These are phyloP conservation scores for Closterium sp. DNA, from an alignment of 139 green algal species.

Conservation along the genomic window DNA sequence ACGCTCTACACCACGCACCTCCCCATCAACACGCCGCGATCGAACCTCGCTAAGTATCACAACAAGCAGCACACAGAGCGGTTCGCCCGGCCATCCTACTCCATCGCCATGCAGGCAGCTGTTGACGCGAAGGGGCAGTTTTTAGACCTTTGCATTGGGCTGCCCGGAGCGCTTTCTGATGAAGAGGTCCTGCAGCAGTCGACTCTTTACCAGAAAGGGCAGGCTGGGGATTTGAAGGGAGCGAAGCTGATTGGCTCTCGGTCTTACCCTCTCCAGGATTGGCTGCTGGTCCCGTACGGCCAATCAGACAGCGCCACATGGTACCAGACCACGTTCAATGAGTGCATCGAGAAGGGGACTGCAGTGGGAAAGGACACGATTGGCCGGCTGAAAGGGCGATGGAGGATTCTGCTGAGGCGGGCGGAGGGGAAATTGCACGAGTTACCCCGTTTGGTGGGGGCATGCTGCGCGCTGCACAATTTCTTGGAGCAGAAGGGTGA, in stretches of 20 bases:
- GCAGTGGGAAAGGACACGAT: slow-evolving; percentile 32
- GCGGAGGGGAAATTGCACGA: slow-evolving; percentile 42
- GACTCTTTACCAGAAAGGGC: slow-evolving; percentile 24
- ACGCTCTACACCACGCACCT: slow-evolving; percentile 46
- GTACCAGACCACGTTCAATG: slow-evolving; percentile 30
- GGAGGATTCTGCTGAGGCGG: slow-evolving; percentile 25
- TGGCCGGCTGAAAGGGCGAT: slow-evolving; percentile 34
- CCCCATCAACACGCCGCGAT: neutral
- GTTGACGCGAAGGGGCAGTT: slow-evolving; percentile 25
- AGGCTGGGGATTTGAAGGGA: neutral
- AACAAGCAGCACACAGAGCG: slow-evolving; percentile 32
- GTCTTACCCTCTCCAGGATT: slow-evolving; percentile 31
- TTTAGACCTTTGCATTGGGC: slow-evolving; percentile 40
- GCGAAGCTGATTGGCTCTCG: neutral
- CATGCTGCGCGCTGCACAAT: slow-evolving; percentile 43
- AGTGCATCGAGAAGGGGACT: slow-evolving; percentile 14
- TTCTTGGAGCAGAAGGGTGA: slow-evolving; percentile 26
- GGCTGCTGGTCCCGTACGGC: slow-evolving; percentile 35
- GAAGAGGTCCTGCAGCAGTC: slow-evolving; percentile 38
- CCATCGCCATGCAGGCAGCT: slow-evolving; percentile 17
- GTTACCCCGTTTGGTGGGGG: slow-evolving; percentile 30
- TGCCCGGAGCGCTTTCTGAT: slow-evolving; percentile 26
- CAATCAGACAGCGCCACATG: slow-evolving; percentile 9
- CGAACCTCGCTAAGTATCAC: slow-evolving; percentile 12
- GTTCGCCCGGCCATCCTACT: slow-evolving; percentile 9